Base-by-base conservation (phyloP, 208 protist species). In the Trypanosoma congolense region DNA sequence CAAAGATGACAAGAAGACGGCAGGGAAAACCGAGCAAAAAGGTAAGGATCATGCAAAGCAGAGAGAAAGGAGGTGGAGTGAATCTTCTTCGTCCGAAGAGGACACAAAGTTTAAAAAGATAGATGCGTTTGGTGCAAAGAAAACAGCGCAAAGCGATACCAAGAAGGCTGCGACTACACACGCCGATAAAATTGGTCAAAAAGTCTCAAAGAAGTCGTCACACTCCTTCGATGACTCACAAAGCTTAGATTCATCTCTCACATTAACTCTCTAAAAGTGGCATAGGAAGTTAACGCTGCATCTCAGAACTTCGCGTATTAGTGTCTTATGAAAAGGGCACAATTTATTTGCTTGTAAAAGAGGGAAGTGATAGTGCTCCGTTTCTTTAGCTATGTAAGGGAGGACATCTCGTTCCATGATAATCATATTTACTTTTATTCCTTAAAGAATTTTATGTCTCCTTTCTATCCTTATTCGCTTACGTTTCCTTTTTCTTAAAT, bases 381-480 rank as follows among this genome's bases (percentile, higher is more conserved):
- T 2, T 55, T 19, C 28, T 35, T 19, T 19, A 28, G 24, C 14
- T 12, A 35, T 28, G n/a, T 42, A n/a, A n/a, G n/a, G n/a, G n/a
- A n/a, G n/a, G n/a, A n/a, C n/a, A n/a, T n/a, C n/a, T n/a, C n/a
- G n/a, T n/a, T n/a, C n/a, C n/a, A n/a, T n/a, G n/a, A n/a, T n/a
- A n/a, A n/a, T n/a, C n/a, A n/a, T n/a, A n/a, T n/a, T n/a, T n/a
- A n/a, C n/a, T n/a, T n/a, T n/a, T n/a, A n/a, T n/a, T n/a, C n/a
- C n/a, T n/a, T n/a, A n/a, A n/a, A n/a, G n/a, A n/a, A n/a, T n/a
- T n/a, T n/a, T n/a, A n/a, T n/a, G n/a, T n/a, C 29, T 29, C 24
- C 6, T 58, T 22, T 38, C 6, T 29, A 36, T 58, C 26, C 40
- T 60, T 49, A 33, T 22, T 10, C 38, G 19, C 2, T 60, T 35